These are phyloP conservation scores for Penicillium sp. DNA, from an alignment of 2,329 filamentous ascomycete species.

Conservation along the genomic window DNA sequence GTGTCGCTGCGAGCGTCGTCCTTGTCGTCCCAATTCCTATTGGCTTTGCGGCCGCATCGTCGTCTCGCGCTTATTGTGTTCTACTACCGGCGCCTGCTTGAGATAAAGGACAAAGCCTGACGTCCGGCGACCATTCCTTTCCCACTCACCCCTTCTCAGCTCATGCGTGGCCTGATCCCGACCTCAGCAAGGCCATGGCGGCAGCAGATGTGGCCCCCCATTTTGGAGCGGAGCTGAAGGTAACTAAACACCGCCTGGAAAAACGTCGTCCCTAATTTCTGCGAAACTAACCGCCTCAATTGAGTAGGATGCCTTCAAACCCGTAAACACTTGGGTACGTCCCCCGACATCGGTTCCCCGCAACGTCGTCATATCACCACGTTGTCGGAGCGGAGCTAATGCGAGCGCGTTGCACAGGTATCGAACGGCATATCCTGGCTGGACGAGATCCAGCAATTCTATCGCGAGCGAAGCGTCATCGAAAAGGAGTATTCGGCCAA, in stretches of 20 bases:
- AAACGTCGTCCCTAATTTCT: not conserved
- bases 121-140: no score
- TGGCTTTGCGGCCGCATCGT: not conserved
- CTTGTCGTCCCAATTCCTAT: constrained; percentile 10
- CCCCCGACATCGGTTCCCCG: constrained; percentile 16
- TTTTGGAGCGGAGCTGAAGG: constrained; percentile 94
- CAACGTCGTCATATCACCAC: constrained; percentile 12
- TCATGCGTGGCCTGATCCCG: constrained; percentile 27
- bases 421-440: constrained; percentile 87
- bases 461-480: constrained; percentile 87
- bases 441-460: constrained; percentile 95
- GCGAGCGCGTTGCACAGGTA: constrained; percentile 50
- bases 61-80: not conserved
- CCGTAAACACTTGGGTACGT: constrained; percentile 80
- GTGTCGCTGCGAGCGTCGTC: constrained; percentile 31
- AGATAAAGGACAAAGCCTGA: no score
- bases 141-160: no score
- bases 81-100: not conserved
- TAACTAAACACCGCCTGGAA: constrained; percentile 47
- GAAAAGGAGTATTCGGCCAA: constrained; percentile 96
- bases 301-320: constrained; percentile 92
- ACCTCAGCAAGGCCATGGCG: constrained; percentile 58
- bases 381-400: constrained; percentile 18
- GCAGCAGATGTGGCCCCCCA: constrained; percentile 78
- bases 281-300: not conserved